phyloP scores from a whole-genome alignment of 2,329 filamentous ascomycete species.

The Phialocephala sp. region DNA sequence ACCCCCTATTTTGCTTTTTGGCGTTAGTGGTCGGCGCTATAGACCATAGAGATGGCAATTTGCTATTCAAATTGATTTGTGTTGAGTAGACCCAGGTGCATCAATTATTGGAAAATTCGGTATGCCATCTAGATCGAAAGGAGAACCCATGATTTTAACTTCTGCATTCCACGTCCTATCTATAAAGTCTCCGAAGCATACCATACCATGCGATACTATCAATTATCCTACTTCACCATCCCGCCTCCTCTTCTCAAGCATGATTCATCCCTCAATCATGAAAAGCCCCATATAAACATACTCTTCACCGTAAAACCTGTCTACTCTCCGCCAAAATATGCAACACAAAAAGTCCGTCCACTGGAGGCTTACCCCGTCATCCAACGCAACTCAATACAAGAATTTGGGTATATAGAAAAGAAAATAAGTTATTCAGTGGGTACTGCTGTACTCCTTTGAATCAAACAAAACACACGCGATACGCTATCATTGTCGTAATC shows the following conservation, averaged over 20 bases:
- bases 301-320: conserved; percentile 11
- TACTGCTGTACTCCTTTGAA: background rate
- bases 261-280: background rate
- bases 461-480: conserved; percentile 28
- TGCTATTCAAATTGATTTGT: conserved; percentile 6
- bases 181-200: conserved; percentile 18
- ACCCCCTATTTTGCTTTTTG: conserved; percentile 1
- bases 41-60: conserved; percentile 10
- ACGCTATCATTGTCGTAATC: conserved; percentile 20
- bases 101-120: background rate
- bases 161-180: conserved; percentile 23
- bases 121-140: background rate
- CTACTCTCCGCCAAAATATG: conserved; percentile 11
- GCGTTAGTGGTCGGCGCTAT: conserved; percentile 8
- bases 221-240: conserved; percentile 18
- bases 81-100: background rate
- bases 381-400: conserved; percentile 36
- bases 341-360: conserved; percentile 15
- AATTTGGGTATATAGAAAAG: conserved; percentile 43
- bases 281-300: conserved; percentile 25
- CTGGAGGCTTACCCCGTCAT: conserved; percentile 13
- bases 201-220: background rate
- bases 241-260: background rate
- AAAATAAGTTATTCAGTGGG: conserved; percentile 14
- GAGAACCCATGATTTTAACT: conserved; percentile 5